A percentile compares a stretch with the other conserved stretches of the same genome.
Evolutionary conservation across 805 yeast species (phyloP).

Genomic region (Saccharomycopsis amapae): DNA sequence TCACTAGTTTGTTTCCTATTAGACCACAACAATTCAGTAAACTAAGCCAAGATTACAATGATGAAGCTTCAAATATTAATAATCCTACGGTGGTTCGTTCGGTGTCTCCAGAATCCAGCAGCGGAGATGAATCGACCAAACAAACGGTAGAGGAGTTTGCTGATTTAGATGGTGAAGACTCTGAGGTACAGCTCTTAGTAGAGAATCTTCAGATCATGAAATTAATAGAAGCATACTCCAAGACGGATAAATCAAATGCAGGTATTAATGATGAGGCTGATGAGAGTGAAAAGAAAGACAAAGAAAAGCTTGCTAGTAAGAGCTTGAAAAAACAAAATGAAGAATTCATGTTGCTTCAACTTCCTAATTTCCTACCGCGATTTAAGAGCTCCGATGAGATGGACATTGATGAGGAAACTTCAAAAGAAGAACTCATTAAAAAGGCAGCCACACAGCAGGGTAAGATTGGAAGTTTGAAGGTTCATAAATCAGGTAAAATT

Average conservation of each 20-base stretch:
- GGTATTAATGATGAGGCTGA: neutral
- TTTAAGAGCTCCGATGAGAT: slow-evolving; percentile 24
- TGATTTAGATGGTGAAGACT: slow-evolving; percentile 15
- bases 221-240: slow-evolving; percentile 9
- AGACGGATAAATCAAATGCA: neutral
- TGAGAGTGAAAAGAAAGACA: neutral
- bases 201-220: slow-evolving; percentile 15
- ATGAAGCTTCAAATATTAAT: slow-evolving; percentile 21
- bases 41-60: slow-evolving; percentile 28
- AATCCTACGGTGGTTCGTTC: neutral
- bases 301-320: neutral
- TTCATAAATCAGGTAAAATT: slow-evolving; percentile 79
- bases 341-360: slow-evolving; percentile 37
- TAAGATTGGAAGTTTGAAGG: slow-evolving; percentile 61
- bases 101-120: neutral
- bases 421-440: neutral
- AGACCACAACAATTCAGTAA: slow-evolving; percentile 35
- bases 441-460: slow-evolving; percentile 34
- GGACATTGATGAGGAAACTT: slow-evolving; percentile 15
- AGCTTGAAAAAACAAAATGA: slow-evolving; percentile 19
- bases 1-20: slow-evolving; percentile 34
- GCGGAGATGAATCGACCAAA: too few species aligned
- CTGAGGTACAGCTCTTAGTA: slow-evolving; percentile 8
- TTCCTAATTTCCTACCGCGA: slow-evolving; percentile 41
- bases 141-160: slow-evolving; percentile 20